Base-by-base conservation (phyloP, 495 filamentous ascomycete species). In the Venustampulla echinocandica region DNA sequence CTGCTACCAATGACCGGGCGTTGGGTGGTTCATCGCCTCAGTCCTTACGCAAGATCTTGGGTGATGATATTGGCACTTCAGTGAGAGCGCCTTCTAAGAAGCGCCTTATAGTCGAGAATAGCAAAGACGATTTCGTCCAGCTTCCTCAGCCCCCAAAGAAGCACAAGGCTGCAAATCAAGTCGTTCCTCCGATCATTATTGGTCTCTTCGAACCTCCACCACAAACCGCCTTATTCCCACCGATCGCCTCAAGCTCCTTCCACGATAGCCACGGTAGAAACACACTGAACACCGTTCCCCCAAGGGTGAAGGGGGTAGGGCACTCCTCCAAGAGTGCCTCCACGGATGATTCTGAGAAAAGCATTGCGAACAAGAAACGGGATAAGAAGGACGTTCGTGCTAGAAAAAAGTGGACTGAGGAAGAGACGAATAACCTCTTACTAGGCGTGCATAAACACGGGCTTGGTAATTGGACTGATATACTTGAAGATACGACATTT, bases 381-480 rank as follows among this genome's bases (percentile, higher is more conserved):
- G 54, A 47, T 21, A 52, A 46, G 20, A 55, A 50, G 13, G 37
- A 40, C 15, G 36, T 27, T 4, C 35, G 48, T 11, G 21, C 44
- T 1, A 44, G 74, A 50, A 74, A 73, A 45, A 84, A 78, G 53
- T 95, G 88, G 88, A 81, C 81, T 0, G 82, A 92, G 41, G 79
- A 88, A 55, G 89, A 95, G 59, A 93, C 87, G 1, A 77, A 80
- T 19, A 73, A 82, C 43, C 65, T 95, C 10, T 62, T 93, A 21
- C 70, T 79, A 44, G 89, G 87, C 1, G 87, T 93, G 14, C 71
- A 78, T 32, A 82, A 80, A 47, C 85, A 88, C 61, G 88, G 88
- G 0, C 81, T 93, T 43, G 88, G 88, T 15, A 87, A 80, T 58
- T 95, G 89, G 89, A 92, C 82, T 28, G 77, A 77, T 34, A 93